These are phyloP conservation scores for Cystofilobasidium ferigula DNA, from an alignment of 768 basidiomycete species.

Conservation along the genomic window DNA sequence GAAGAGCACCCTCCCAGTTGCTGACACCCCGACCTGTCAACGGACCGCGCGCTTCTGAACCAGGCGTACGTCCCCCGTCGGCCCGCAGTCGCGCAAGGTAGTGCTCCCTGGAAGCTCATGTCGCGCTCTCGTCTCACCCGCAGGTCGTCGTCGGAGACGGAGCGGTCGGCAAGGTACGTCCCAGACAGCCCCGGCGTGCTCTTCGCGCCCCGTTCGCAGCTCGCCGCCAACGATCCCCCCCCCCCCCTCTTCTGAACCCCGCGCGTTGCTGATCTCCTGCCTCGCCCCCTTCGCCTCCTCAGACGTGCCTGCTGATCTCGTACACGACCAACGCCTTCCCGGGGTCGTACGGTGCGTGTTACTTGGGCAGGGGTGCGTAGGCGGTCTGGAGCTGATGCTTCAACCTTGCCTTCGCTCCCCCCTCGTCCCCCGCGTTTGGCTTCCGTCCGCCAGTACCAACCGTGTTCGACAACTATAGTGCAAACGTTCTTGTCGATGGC, in stretches of 20 bases:
- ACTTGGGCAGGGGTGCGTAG: too few relatives aligned
- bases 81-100: background rate
- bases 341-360: background rate
- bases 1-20: too few relatives aligned
- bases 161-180: slow-evolving; percentile 85
- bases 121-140: too few relatives aligned
- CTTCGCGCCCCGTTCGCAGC: background rate
- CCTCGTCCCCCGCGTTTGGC: background rate
- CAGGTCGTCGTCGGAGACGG: slow-evolving; percentile 91
- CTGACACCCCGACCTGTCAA: too few relatives aligned
- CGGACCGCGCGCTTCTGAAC: too few relatives aligned
- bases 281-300: background rate
- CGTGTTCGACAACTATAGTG: slow-evolving; percentile 95
- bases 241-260: too few relatives aligned
- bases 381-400: too few relatives aligned
- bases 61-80: background rate
- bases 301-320: slow-evolving; percentile 98
- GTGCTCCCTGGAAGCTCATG: background rate
- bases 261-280: too few relatives aligned
- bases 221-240: background rate
- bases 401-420: background rate
- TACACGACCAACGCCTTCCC: slow-evolving; percentile 62
- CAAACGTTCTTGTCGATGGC: slow-evolving; percentile 97
- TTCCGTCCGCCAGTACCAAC: slow-evolving; percentile 16
- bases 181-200: background rate